Base-by-base conservation (phyloP, 306 rosid species). In the Rosa multiflora region DNA sequence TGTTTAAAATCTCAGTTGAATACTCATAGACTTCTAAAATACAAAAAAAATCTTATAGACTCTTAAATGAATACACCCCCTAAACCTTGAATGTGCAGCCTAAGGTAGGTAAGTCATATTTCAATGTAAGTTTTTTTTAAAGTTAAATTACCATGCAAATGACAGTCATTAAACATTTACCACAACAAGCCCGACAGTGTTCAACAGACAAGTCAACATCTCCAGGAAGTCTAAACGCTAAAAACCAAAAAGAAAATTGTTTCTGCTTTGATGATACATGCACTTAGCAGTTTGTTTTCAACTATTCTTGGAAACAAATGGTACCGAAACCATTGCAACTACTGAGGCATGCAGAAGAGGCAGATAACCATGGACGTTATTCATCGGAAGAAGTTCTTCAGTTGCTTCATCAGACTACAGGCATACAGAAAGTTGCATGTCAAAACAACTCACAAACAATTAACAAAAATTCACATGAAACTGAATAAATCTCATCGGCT, bases 301-400 rank as follows among this genome's bases (percentile, higher is more conserved):
- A 46, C 69, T 13, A 69, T 4, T 21, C 39, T 61, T 37, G 17
- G 52, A 78, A 20, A 29, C 21, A 35, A 32, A 79, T 83, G 86
- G 83, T 83, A 79, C 62, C 75, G 77, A 83, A 83, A 83, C 83
- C 86, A 79, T 74, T 73, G 74, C 69, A 42, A 52, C 52, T 58
- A 58, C 64, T 26, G 55, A 67, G 67, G 76, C 71, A 73, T 17
- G 79, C 59, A 74, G 62, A 52, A n/a, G 72, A 72, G 61, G 79
- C 72, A 61, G 76, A 74, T 77, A 67, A 74, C 67, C 79, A 51
- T 44, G 58, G 82, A 47, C n/a, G 23, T 82, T 82, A 78, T 74
- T 78, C 80, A 58, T 67, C 67, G 68, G 42, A 69, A 42, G 73
- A 78, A 75, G 68, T 79, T 67, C 80, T 56, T 62, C 70, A 1